These are phyloP conservation scores for Chaetomium sp. DNA, from an alignment of 2,329 filamentous ascomycete species.

Conservation along the genomic window DNA sequence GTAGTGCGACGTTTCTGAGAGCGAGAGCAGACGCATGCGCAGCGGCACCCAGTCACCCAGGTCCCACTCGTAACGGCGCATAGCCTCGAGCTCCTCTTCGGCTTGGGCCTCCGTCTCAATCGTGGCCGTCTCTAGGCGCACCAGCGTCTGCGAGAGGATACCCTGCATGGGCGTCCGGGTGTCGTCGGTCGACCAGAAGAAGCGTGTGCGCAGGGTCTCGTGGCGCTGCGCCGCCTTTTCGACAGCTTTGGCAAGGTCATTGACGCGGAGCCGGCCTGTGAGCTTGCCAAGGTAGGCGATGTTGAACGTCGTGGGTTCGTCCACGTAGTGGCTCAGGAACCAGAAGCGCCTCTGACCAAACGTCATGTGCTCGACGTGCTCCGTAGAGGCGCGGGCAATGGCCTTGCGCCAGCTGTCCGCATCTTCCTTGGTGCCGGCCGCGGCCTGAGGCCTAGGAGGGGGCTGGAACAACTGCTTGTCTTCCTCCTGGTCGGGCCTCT, in stretches of 20 bases:
- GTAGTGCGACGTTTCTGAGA: neutral
- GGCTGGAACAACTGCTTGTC: neutral
- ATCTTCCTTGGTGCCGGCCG: neutral
- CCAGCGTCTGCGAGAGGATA: neutral
- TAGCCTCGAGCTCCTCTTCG: neutral
- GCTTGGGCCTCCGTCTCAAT: neutral
- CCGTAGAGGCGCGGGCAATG: neutral
- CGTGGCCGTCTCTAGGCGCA: neutral
- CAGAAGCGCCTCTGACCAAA: conserved; percentile 47
- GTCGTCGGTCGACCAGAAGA: conserved; percentile 24
- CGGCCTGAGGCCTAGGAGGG: neutral
- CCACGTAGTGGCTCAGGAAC: conserved; percentile 41
- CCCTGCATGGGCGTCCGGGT: neutral
- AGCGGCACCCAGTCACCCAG: neutral
- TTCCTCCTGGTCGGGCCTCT: neutral
- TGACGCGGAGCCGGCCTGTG: conserved; percentile 39
- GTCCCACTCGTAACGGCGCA: neutral
- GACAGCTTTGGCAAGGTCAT: conserved; percentile 41
- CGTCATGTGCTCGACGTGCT: neutral
- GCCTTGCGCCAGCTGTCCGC: neutral
- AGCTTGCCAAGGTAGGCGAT: conserved; percentile 38
- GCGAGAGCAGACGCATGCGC: neutral
- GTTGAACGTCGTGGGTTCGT: conserved; percentile 47
- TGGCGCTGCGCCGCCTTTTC: conserved; percentile 37
- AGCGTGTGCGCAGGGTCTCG: conserved; percentile 42